Conservation (phyloP, 106 monocot genomes). For the Dioscorea alata region DNA sequence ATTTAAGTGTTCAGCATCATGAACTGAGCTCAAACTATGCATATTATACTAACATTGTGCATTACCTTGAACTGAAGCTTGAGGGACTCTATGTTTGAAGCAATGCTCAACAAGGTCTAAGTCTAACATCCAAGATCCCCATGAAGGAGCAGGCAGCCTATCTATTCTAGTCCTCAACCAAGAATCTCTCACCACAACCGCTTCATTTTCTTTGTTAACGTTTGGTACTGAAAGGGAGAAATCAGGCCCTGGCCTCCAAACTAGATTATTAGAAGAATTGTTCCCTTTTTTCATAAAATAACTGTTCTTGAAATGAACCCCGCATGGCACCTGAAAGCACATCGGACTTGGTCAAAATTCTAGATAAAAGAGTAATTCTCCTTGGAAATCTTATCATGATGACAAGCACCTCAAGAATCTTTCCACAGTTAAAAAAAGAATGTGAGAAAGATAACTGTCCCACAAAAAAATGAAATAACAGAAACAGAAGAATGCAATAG, state of each 20-base stretch:
- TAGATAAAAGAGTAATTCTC: not conserved
- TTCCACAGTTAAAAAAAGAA: not conserved
- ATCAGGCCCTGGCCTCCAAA: constrained; percentile 83
- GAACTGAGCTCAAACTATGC: constrained; percentile 3
- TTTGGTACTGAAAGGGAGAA: constrained; percentile 67
- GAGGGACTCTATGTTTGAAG: constrained; percentile 14
- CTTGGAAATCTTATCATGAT: not conserved
- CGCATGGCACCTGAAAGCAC: constrained; percentile 61
- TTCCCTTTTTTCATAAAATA: constrained; percentile 52
- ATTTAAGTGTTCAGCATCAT: constrained; percentile 80
- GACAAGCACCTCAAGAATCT: not conserved
- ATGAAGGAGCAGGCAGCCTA: constrained; percentile 37
- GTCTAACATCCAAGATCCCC: constrained; percentile 72
- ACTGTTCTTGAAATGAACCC: constrained; percentile 76
- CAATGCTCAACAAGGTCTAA: constrained; percentile 9
- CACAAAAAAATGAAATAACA: no score
- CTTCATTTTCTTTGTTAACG: constrained; percentile 34
- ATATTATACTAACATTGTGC: not conserved
- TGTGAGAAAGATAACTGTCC: not conserved
- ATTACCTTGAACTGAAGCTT: constrained; percentile 41
- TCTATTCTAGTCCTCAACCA: constrained; percentile 54
- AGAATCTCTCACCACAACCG: constrained; percentile 62
- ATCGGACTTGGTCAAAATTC: not conserved
- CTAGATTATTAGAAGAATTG: constrained; percentile 18
- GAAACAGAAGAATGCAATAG: no score